Conservation (phyloP, 257 asterid species). For the Solanum chmielewskii region DNA sequence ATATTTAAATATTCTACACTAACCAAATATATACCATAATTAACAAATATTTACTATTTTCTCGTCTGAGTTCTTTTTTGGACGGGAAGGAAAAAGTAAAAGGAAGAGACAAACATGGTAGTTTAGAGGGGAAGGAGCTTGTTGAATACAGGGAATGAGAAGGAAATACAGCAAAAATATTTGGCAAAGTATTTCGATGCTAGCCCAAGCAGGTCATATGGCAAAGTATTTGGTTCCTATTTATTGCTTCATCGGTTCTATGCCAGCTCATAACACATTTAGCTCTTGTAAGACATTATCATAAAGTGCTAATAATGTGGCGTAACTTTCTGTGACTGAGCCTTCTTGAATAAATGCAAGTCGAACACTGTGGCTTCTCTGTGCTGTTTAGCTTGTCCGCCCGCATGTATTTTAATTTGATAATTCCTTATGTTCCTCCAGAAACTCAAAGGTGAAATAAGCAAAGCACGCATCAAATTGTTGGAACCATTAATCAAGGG, state of each 20-base stretch:
- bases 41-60: not conserved
- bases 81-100: not conserved
- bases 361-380: not conserved
- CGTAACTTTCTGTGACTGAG: not conserved
- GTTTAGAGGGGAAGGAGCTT: not conserved
- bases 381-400: not conserved
- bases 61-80: not conserved
- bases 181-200: not conserved
- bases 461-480: slow-evolving; percentile 5
- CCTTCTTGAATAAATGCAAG: not conserved
- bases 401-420: not conserved
- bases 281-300: not conserved
- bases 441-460: slow-evolving; percentile 9
- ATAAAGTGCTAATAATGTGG: not conserved
- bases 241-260: not conserved
- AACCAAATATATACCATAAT: not conserved
- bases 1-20: not conserved
- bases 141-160: not conserved
- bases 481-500: slow-evolving; percentile 14
- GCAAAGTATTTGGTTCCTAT: not conserved
- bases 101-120: not conserved
- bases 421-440: not conserved
- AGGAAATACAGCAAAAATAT: not conserved
- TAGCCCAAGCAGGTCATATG: not conserved
- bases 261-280: not conserved